Base-by-base conservation (phyloP, 139 green algal genomes). In the Yamagishiella unicocca region DNA sequence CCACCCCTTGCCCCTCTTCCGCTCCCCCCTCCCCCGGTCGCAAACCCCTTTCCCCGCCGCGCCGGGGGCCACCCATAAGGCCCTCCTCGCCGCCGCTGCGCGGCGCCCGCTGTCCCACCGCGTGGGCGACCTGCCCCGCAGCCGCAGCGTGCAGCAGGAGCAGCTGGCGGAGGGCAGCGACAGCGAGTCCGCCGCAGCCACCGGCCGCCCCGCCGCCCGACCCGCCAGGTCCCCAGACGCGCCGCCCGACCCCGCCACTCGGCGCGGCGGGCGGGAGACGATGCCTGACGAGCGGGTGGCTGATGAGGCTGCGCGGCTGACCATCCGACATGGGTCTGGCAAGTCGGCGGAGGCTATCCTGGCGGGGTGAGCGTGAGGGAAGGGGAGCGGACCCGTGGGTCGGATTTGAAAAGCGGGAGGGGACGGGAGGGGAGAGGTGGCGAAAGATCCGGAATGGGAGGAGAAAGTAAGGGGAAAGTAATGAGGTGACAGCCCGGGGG, bases 181-280 rank as follows among this genome's bases (percentile, higher is more conserved):
- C 37, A 37, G 19, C 1, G 77, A 83, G 31, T 50, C 31, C 31
- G n/a, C n/a, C 22, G 46, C 31, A 1, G n/a, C 31, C n/a, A 67
- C 74, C 27, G 76, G 58, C 58, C 35, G 58, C 24, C 58, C 58
- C 10, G 78, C 58, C 14, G 78, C 58, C 22, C 66, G 80, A 64
- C 80, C 80, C 9, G 38, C 43, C 5, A 62, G 80, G 31, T 54
- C 43, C 10, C 80, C 80, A 4, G 80, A 86, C 61, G 80, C 80
- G 38, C 80, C 80, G 43, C 62, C 80, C 24, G 80, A 86, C 62
- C 80, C 80, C 43, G 64, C 80, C 42, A 86, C 80, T n/a, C 80
- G 80, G 40, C 71, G 12, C 1, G 80, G 80, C 66, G 80, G 80
- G 31, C 80, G 80, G 29, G 80, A 86, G n/a, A 86, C 80, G 7